These are phyloP conservation scores for Ailanthus altissimus DNA, from an alignment of 345 rosid genomes.

Conservation along the genomic window DNA sequence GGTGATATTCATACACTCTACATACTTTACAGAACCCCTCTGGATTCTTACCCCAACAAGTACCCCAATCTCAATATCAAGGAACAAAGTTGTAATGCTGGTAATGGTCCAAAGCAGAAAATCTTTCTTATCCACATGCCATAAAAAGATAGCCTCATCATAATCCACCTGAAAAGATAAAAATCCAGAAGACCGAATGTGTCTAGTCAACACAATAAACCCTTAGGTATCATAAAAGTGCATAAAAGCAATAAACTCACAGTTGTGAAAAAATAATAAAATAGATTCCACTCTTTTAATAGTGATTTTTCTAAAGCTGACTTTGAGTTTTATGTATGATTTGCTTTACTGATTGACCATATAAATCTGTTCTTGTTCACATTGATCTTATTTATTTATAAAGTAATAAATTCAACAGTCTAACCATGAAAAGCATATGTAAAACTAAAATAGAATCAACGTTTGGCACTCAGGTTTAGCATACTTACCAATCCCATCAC, in stretches of 20 bases:
- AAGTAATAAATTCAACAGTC: neutral
- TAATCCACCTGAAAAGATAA: constrained; percentile 79
- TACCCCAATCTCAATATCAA: constrained; percentile 97
- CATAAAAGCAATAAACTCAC: neutral
- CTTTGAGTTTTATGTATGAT: neutral
- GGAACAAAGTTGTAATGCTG: constrained; percentile 72
- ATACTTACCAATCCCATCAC: constrained; percentile 88
- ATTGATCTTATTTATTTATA: neutral
- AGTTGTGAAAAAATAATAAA: neutral
- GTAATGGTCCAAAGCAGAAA: constrained; percentile 96
- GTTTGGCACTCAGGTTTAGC: constrained; percentile 6
- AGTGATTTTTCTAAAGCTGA: neutral
- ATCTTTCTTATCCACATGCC: constrained; percentile 96
- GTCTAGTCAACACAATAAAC: neutral
- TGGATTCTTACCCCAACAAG: constrained; percentile 83
- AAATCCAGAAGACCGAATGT: constrained; percentile 13
- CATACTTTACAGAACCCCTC: neutral
- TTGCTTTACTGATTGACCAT: neutral
- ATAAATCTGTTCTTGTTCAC: neutral
- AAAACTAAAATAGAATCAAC: neutral
- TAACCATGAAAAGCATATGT: neutral
- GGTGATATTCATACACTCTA: neutral
- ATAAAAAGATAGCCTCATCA: constrained; percentile 89
- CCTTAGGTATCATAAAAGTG: neutral
- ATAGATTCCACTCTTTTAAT: neutral